These are phyloP conservation scores for Aureobasidium subglaciale DNA, from an alignment of 2,329 filamentous ascomycete species.

Conservation along the genomic window DNA sequence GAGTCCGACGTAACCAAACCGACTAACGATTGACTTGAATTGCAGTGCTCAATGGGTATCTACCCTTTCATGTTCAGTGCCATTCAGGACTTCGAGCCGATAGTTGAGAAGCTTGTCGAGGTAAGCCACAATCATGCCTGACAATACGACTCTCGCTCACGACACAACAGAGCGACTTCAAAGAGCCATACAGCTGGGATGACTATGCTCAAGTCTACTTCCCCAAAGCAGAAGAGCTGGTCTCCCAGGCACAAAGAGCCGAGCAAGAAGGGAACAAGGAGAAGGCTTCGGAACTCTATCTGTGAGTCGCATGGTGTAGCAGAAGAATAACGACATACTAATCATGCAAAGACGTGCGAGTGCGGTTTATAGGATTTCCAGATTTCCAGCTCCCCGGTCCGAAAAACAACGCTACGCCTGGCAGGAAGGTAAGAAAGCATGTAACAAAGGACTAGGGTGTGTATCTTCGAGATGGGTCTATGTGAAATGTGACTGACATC, in stretches of 20 bases:
- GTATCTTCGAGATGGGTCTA: not conserved
- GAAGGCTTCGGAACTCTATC: constrained; percentile 55
- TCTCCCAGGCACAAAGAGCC: constrained; percentile 45
- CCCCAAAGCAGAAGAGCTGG: constrained; percentile 53
- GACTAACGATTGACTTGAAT: constrained; percentile 25
- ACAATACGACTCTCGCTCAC: not conserved
- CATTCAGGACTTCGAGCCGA: constrained; percentile 60
- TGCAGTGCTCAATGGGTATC: constrained; percentile 45
- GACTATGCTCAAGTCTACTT: constrained; percentile 58
- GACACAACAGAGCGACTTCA: constrained; percentile 43
- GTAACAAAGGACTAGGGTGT: constrained; percentile 46
- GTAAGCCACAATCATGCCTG: constrained; percentile 27
- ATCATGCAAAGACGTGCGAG: constrained; percentile 49
- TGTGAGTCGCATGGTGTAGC: constrained; percentile 29
- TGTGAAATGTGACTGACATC: not conserved
- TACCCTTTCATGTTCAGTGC: constrained; percentile 61
- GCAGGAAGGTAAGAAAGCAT: constrained; percentile 57
- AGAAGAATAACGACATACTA: constrained; percentile 3
- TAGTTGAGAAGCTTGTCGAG: constrained; percentile 57
- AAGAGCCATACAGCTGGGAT: constrained; percentile 57
- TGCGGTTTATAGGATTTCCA: constrained; percentile 64
- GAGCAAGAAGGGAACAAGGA: constrained; percentile 42
- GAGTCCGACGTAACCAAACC: too few species aligned
- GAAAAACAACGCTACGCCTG: constrained; percentile 54
- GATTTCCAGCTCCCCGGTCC: constrained; percentile 54